Conservation (phyloP, 495 filamentous ascomycete genomes). For the Penicillium taxi region DNA sequence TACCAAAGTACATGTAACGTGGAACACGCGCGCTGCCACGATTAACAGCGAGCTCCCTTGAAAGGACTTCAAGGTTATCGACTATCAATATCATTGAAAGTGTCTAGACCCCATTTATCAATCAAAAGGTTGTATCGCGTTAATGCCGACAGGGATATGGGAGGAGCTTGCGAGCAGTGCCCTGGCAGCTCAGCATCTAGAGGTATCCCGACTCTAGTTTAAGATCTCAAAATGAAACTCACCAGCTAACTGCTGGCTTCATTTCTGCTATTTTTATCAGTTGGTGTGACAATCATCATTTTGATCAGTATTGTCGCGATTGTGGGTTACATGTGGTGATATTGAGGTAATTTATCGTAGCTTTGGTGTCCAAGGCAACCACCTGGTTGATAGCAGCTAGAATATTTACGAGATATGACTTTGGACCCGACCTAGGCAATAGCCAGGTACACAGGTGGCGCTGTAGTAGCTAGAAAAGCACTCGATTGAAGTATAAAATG, state of each 20-base stretch:
- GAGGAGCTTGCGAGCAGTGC: neutral
- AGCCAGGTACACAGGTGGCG: neutral
- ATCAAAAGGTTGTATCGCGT: conserved; percentile 4
- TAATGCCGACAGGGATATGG: conserved; percentile 1
- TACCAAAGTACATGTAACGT: neutral
- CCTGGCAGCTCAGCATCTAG: neutral
- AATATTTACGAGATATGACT: neutral
- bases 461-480: neutral
- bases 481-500: neutral
- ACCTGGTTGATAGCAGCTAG: conserved; percentile 2
- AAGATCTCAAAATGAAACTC: neutral
- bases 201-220: neutral
- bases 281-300: neutral
- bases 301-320: neutral
- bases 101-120: conserved; percentile 1
- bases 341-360: neutral
- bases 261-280: conserved; percentile 1
- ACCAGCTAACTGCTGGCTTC: conserved; percentile 1
- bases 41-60: conserved; percentile 3
- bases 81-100: neutral
- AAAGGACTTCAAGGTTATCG: no score
- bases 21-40: conserved; percentile 5
- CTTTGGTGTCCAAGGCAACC: neutral
- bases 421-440: neutral
- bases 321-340: conserved; percentile 4